Base-by-base conservation (phyloP, 805 yeast species). In the Ogataea wickerhamii region DNA sequence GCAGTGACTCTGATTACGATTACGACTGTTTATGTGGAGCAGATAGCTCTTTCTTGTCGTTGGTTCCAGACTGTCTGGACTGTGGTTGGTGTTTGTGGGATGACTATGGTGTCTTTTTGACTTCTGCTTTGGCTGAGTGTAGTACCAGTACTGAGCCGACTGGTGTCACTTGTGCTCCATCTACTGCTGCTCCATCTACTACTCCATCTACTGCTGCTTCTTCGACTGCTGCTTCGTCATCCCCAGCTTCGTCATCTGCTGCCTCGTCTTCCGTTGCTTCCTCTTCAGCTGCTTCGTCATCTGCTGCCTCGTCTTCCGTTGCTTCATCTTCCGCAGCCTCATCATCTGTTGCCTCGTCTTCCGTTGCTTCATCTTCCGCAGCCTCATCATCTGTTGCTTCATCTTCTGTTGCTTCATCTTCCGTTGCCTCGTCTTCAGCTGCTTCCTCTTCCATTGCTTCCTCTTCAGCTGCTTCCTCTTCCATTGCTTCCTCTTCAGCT, bases 71-170 rank as follows among this genome's bases (percentile, higher is more conserved):
- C 5, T 63, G 68, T 51, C 49, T 63, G 41, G 62, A 53, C 28
- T 63, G 68, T 52, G 68, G 67, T 30, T 63, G 66, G 67, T 63
- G 66, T 39, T 44, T 63, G 37, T 63, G 63, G 62, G 41, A 49
- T 24, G 58, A 61, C 47, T 63, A 63, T 46, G 57, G 56, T 18
- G 33, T 43, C 2, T 61, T 46, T 47, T 52, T 63, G 32, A 36
- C 52, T 4, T 43, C 50, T 13, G 57, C 65, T 6, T 40, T 61
- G 33, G 52, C 45, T 17, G 55, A 45, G 21, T 62, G 66, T 50
- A 28, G 47, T 13, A 44, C 48, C 28, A 43, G 56, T 14, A 49
- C 61, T 22, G 48, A 51, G 20, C 65, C 66, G 48, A 60, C 64
- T 29, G 65, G 64, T 41, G 52, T 63, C 18, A n/a, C 38, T 4